Evolutionary conservation across 2,329 filamentous ascomycete species (phyloP).

Genomic region (Xylaria sp.): DNA sequence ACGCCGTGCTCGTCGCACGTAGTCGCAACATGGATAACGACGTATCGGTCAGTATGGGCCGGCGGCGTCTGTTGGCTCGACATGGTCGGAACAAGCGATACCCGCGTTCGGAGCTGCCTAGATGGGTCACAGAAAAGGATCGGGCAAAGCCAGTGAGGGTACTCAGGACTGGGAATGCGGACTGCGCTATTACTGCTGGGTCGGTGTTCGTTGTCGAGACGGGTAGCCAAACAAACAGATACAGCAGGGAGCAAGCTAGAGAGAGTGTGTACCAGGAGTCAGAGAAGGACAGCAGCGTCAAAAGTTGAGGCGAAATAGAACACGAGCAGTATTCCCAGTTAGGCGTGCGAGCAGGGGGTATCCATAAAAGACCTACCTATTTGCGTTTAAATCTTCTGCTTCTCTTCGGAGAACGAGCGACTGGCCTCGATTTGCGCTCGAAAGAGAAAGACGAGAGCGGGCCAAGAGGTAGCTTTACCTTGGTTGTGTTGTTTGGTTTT

Average conservation of each 20-base stretch:
- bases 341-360: conserved; percentile 9
- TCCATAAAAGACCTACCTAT: conserved; percentile 8
- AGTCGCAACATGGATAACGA: conserved; percentile 97
- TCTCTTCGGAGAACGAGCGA: conserved; percentile 17
- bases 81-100: conserved; percentile 44
- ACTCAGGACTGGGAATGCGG: conserved; percentile 4
- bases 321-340: conserved; percentile 5
- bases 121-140: conserved; percentile 30
- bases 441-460: conserved; percentile 8
- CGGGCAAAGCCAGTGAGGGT: conserved; percentile 8
- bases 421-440: conserved; percentile 18
- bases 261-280: conserved; percentile 8
- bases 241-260: conserved; percentile 14
- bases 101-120: conserved; percentile 21
- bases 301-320: not conserved
- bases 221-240: conserved; percentile 9
- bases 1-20: conserved; percentile 99
- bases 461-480: no score
- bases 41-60: conserved; percentile 89
- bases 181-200: not conserved
- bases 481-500: no score
- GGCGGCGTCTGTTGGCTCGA: conserved; percentile 58
- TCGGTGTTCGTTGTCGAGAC: conserved; percentile 9
- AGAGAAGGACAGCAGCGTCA: conserved; percentile 4
- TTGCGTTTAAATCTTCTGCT: not conserved